Conservation (phyloP, 2,329 filamentous ascomycete species). For the Dactylonectria macrodidyma region DNA sequence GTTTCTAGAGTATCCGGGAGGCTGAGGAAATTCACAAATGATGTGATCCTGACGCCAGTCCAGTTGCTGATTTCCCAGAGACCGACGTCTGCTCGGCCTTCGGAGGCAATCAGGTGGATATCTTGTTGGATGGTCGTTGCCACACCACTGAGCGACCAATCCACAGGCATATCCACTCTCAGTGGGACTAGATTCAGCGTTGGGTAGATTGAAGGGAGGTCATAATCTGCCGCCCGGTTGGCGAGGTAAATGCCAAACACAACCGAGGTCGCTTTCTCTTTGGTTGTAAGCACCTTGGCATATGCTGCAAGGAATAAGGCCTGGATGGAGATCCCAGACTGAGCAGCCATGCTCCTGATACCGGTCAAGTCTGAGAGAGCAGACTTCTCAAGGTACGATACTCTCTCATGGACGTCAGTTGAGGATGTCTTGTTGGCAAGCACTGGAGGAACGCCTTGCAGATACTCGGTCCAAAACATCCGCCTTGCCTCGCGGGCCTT, state of each 20-base stretch:
- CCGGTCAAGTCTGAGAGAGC: conserved; percentile 58
- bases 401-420: conserved; percentile 34
- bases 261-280: conserved; percentile 57
- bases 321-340: conserved; percentile 76
- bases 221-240: conserved; percentile 73
- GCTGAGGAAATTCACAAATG: conserved; percentile 86
- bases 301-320: conserved; percentile 82
- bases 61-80: conserved; percentile 81
- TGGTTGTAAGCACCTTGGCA: conserved; percentile 61
- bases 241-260: conserved; percentile 88
- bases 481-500: conserved; percentile 36
- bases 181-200: conserved; percentile 87
- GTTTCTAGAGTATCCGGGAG: conserved; percentile 54
- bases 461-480: conserved; percentile 61
- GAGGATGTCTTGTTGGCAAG: background rate
- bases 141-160: conserved; percentile 58
- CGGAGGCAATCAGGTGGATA: conserved; percentile 70
- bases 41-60: conserved; percentile 80
- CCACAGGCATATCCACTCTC: conserved; percentile 60
- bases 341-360: conserved; percentile 56
- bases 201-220: conserved; percentile 70
- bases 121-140: conserved; percentile 78
- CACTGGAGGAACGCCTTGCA: conserved; percentile 40
- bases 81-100: conserved; percentile 69
- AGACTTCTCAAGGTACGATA: conserved; percentile 60